Evolutionary conservation across 495 filamentous ascomycete species (phyloP).

Genomic region (Opeltia flavorubescens): DNA sequence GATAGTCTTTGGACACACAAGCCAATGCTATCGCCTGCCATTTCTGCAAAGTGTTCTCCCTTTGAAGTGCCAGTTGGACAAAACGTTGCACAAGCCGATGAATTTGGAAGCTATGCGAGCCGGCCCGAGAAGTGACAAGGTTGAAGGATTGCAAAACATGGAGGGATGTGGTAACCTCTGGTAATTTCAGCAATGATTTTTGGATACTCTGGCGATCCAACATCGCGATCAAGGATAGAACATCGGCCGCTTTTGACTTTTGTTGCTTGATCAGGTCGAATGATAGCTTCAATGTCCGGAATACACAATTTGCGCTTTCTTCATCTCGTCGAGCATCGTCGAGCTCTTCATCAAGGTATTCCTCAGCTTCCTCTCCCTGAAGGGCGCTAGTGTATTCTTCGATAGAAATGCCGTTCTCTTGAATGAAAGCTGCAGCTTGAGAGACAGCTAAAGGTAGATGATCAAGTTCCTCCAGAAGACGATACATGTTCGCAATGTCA

Average conservation of each 20-base stretch:
- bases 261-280: slow-evolving; percentile 27
- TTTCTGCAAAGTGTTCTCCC: not conserved
- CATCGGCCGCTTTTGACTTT: slow-evolving; percentile 22
- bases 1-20: slow-evolving; percentile 1
- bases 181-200: slow-evolving; percentile 15
- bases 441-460: slow-evolving; percentile 21
- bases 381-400: slow-evolving; percentile 21
- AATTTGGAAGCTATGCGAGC: slow-evolving; percentile 3
- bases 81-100: slow-evolving; percentile 24
- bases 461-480: slow-evolving; percentile 24
- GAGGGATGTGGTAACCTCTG: slow-evolving; percentile 18
- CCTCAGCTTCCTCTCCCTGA: slow-evolving; percentile 14
- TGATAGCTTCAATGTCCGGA: slow-evolving; percentile 34
- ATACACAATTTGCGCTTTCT: slow-evolving; percentile 24
- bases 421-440: slow-evolving; percentile 23
- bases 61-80: slow-evolving; percentile 1
- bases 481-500: slow-evolving; percentile 11
- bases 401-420: slow-evolving; percentile 17
- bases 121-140: slow-evolving; percentile 16
- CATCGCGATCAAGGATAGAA: slow-evolving; percentile 28
- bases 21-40: slow-evolving; percentile 3
- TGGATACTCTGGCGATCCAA: slow-evolving; percentile 31
- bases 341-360: slow-evolving; percentile 26
- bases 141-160: slow-evolving; percentile 19
- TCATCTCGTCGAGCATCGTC: slow-evolving; percentile 25